Base-by-base conservation (phyloP, 257 asterid species). In the Solanum lignicaule region DNA sequence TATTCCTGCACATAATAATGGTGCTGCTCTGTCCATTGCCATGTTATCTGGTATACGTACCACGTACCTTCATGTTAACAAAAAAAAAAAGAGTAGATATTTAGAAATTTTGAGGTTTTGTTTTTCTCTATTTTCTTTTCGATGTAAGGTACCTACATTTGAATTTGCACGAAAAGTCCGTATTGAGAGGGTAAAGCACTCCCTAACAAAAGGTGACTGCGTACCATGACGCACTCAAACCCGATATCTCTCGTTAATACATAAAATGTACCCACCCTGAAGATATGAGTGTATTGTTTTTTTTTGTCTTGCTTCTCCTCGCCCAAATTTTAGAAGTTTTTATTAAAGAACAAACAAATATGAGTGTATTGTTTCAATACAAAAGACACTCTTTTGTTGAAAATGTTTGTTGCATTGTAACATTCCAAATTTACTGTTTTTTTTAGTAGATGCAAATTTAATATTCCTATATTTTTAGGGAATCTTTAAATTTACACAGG, bases 11-110 rank as follows among this genome's bases (percentile, higher is more conserved):
- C 98, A 95, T 1, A 96, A 88, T 18, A 96, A 87, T 1, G 99
- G 99, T 0, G 99, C 98, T 13, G 98, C 97, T 12, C 95, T 98
- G 29, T 94, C 96, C 99, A 96, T 93, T 1, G 98, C 81, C 90
- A 96, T 85, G 90, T 83, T 94, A 5, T 93, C 96, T 16, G 99
- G 99, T 38, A 95, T 90, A 21, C 86, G 94, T 36, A 96, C 94
- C 21, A 95, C 98, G 25, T 93, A 96, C 92, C 98, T 96, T 87
- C 88, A 89, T 31, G 35, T 31, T 6, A 36, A 31, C 16, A n/a
- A 55, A 18, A 55, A 55, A 3, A 18, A 3, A 86, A 0, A 60
- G 6, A 69, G 38, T 14, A 31, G 5, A 79, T 27, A 31, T 23
- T 41, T n/a, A 66, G 12, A 74, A 65, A 65, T n/a, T 65, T 65